Evolutionary conservation across 805 yeast genomes (phyloP).

Genomic region (Saccharomycopsis olivae): DNA sequence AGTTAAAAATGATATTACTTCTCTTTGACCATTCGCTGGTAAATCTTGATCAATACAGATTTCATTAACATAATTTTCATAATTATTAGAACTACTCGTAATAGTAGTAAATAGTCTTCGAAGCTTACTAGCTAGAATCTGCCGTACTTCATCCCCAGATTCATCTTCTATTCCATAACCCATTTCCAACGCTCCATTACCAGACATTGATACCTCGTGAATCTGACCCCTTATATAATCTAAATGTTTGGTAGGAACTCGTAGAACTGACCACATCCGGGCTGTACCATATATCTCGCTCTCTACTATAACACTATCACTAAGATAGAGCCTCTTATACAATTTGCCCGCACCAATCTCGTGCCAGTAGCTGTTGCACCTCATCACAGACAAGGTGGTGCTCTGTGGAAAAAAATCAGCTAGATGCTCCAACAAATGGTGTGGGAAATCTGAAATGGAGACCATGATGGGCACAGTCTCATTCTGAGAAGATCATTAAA

Average conservation of each 20-base stretch:
- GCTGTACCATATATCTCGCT: not conserved
- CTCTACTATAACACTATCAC: slow-evolving; percentile 1
- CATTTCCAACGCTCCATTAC: not conserved
- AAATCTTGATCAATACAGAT: slow-evolving; percentile 15
- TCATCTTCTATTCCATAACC: not conserved
- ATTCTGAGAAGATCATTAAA: too few species aligned
- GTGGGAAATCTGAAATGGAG: too few species aligned
- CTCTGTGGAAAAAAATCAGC: slow-evolving; percentile 10
- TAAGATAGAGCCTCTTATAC: slow-evolving; percentile 4
- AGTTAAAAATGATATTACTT: not conserved
- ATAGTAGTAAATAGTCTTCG: not conserved
- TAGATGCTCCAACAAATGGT: slow-evolving; percentile 1
- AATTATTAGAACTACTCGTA: not conserved
- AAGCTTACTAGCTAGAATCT: not conserved
- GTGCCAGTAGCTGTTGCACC: not conserved
- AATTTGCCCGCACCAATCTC: not conserved
- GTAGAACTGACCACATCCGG: slow-evolving; percentile 7
- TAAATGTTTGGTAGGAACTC: not conserved
- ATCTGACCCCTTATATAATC: not conserved
- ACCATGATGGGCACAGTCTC: too few species aligned
- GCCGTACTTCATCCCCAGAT: not conserved
- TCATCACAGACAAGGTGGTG: not conserved
- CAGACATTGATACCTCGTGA: not conserved
- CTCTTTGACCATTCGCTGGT: slow-evolving; percentile 1
- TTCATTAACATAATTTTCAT: slow-evolving; percentile 7